Percentiles rank a stretch among this genome's conserved stretches.
phyloP scores from a whole-genome alignment of 2,329 filamentous ascomycete genomes.

The Xylaria sp. region DNA sequence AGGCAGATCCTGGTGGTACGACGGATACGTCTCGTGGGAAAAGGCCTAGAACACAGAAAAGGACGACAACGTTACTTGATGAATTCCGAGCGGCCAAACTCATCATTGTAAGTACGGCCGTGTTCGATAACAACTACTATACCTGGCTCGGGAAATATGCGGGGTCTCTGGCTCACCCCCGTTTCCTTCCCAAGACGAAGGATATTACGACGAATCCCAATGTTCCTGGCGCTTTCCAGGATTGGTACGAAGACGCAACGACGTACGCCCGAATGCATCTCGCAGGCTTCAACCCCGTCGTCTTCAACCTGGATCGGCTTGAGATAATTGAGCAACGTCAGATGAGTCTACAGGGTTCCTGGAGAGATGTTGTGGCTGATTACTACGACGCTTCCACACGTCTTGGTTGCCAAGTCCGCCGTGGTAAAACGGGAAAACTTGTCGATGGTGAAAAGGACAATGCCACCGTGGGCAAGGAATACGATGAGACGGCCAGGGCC shows the following conservation, averaged over 20 bases:
- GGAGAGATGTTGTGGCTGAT: slow-evolving; percentile 26
- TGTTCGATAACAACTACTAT: slow-evolving; percentile 45
- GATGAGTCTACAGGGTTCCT: slow-evolving; percentile 15
- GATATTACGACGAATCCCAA: slow-evolving; percentile 26
- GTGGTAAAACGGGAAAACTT: slow-evolving; percentile 13
- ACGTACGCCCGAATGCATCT: slow-evolving; percentile 32
- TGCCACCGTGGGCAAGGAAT: slow-evolving; percentile 10
- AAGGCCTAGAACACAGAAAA: slow-evolving; percentile 3
- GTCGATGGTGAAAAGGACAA: slow-evolving; percentile 3
- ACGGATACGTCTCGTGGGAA: slow-evolving; percentile 9
- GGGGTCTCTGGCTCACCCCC: slow-evolving; percentile 31
- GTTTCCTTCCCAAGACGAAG: slow-evolving; percentile 24
- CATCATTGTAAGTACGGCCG: slow-evolving; percentile 52
- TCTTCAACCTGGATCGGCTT: slow-evolving; percentile 24
- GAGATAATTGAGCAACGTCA: slow-evolving; percentile 22
- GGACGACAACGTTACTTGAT: slow-evolving; percentile 8
- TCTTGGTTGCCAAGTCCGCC: slow-evolving; percentile 23
- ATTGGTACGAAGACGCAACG: slow-evolving; percentile 44
- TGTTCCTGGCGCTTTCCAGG: slow-evolving; percentile 38
- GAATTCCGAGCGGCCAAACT: slow-evolving; percentile 51
- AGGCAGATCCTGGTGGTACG: background rate
- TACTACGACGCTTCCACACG: slow-evolving; percentile 31
- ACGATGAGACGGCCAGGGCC: slow-evolving; percentile 12
- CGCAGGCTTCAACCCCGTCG: slow-evolving; percentile 19
- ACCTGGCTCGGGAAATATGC: slow-evolving; percentile 37